Evolutionary conservation across 768 basidiomycete species (phyloP).

Genomic region (Hygrocybe coccinea): DNA sequence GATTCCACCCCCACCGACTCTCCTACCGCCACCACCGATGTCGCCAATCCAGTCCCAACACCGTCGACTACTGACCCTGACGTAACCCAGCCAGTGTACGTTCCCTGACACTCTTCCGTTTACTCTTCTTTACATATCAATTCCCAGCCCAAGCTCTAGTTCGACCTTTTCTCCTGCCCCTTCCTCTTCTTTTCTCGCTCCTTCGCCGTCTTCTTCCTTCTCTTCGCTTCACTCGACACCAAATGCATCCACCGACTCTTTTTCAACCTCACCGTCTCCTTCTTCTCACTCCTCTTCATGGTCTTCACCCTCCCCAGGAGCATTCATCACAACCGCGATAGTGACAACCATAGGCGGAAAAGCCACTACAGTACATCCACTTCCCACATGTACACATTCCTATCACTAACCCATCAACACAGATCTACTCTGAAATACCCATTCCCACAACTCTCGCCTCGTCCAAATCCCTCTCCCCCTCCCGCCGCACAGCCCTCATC

Average conservation of each 20-base stretch:
- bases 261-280: not conserved
- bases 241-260: not conserved
- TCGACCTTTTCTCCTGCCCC: too few species aligned
- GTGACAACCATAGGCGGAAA: conserved; percentile 7
- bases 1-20: too few species aligned
- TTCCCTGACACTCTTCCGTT: too few species aligned
- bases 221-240: not conserved
- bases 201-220: not conserved
- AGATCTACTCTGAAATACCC: conserved; percentile 5
- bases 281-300: too few species aligned
- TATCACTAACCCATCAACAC: not conserved
- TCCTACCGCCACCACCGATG: too few species aligned
- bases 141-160: not conserved
- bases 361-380: conserved; percentile 7
- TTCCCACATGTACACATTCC: not conserved
- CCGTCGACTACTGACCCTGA: not conserved
- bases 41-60: too few species aligned
- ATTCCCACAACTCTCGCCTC: conserved; percentile 10
- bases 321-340: not conserved
- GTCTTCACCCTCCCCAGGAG: too few species aligned
- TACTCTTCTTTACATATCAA: too few species aligned
- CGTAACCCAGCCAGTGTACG: too few species aligned
- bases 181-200: too few species aligned
- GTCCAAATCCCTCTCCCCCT: not conserved
- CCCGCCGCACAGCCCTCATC: conserved; percentile 3